Conservation (phyloP, 2,329 filamentous ascomycete genomes). For the Aaosphaeria arxii region DNA sequence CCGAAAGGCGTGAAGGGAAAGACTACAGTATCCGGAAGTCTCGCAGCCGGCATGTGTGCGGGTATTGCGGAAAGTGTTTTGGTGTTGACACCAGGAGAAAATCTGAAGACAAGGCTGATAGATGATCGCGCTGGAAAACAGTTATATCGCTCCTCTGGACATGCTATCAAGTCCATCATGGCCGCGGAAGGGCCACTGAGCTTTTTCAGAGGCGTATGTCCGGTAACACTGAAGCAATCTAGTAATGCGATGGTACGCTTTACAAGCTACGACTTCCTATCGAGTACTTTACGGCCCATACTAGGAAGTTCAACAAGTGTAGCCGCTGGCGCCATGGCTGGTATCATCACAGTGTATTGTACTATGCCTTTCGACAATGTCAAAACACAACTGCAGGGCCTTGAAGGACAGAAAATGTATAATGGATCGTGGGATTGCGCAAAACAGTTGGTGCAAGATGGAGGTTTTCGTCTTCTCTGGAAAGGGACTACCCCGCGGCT, state of each 20-base stretch:
- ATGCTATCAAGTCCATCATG: slow-evolving; percentile 4
- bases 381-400: slow-evolving; percentile 6
- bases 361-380: slow-evolving; percentile 9
- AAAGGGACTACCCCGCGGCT: slow-evolving; percentile 5
- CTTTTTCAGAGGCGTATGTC: slow-evolving; percentile 6
- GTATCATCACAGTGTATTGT: slow-evolving; percentile 7
- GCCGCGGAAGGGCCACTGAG: slow-evolving; percentile 1
- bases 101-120: slow-evolving; percentile 8
- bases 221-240: slow-evolving; percentile 8
- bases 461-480: slow-evolving; percentile 2
- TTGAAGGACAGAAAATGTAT: slow-evolving; percentile 3
- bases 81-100: slow-evolving; percentile 6
- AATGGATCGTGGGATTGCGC: slow-evolving; percentile 2
- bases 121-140: slow-evolving; percentile 2
- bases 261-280: slow-evolving; percentile 7
- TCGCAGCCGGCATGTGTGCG: slow-evolving; percentile 5
- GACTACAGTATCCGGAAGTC: slow-evolving; percentile 3
- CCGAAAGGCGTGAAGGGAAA: slow-evolving; percentile 2
- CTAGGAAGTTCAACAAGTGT: slow-evolving; percentile 4
- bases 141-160: neutral
- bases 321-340: slow-evolving; percentile 3
- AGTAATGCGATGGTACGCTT: slow-evolving; percentile 9
- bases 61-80: slow-evolving; percentile 6
- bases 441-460: slow-evolving; percentile 2
- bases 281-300: neutral